Conservation (phyloP, 2,329 filamentous ascomycete genomes). For the Hypoxylon sp. region DNA sequence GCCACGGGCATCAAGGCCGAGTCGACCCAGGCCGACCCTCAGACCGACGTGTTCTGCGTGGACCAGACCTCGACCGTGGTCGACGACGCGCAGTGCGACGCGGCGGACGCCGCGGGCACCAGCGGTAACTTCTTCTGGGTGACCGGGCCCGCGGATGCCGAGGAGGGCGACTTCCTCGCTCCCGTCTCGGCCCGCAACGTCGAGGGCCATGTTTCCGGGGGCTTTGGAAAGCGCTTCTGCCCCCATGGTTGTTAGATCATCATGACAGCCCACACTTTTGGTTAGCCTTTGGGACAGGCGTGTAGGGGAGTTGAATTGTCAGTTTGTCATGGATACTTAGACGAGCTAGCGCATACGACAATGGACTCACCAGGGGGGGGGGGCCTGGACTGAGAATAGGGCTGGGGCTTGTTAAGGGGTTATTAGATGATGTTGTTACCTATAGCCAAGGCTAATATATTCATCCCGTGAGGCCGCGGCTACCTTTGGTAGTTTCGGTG, state of each 20-base stretch:
- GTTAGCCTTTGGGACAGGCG: too few species aligned
- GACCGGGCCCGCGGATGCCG: slow-evolving; percentile 1
- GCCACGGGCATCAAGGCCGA: not conserved
- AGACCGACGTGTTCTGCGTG: slow-evolving; percentile 17
- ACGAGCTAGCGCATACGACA: too few species aligned
- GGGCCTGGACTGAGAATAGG: too few species aligned
- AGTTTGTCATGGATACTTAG: not conserved
- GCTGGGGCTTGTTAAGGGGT: not conserved
- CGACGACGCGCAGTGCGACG: slow-evolving; percentile 2
- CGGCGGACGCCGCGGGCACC: not conserved
- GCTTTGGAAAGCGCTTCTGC: slow-evolving; percentile 9
- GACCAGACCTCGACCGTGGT: slow-evolving; percentile 9
- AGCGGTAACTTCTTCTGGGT: slow-evolving; percentile 12
- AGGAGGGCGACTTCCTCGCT: not conserved
- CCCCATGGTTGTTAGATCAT: too few species aligned
- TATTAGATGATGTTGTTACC: not conserved
- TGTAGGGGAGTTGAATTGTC: not conserved
- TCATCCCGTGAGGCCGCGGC: not conserved
- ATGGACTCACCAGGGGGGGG: too few species aligned
- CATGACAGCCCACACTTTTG: too few species aligned
- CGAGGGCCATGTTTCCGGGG: slow-evolving; percentile 7
- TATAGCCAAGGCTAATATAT: not conserved
- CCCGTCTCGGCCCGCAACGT: not conserved
- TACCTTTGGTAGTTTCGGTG: not conserved
- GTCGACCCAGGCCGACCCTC: too few species aligned